These are phyloP conservation scores for Leishmania lainsoni DNA, from an alignment of 208 protist species.

Conservation along the genomic window DNA sequence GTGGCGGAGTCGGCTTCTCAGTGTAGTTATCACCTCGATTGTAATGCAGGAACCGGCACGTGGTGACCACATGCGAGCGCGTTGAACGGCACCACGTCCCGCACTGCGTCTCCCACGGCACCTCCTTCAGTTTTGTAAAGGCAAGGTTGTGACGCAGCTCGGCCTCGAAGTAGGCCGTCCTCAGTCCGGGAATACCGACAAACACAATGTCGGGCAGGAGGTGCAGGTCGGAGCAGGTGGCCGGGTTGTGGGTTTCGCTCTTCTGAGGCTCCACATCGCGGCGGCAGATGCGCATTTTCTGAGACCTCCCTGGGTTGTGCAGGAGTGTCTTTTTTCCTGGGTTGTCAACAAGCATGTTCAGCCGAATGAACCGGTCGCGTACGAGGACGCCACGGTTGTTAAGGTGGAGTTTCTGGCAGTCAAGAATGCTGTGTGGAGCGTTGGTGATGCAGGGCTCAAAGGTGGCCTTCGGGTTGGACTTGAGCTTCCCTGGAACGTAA, in stretches of 20 bases:
- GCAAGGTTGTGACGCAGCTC: slow-evolving; percentile 76
- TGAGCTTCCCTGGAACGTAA: slow-evolving; percentile 39
- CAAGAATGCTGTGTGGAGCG: slow-evolving; percentile 60
- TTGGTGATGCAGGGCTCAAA: slow-evolving; percentile 43
- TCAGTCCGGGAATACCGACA: slow-evolving; percentile 52
- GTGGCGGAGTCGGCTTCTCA: slow-evolving; percentile 56
- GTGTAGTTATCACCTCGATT: slow-evolving; percentile 53
- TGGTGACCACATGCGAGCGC: slow-evolving; percentile 72
- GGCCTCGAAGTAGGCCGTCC: slow-evolving; percentile 72
- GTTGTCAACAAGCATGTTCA: slow-evolving; percentile 80
- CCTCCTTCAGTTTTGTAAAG: slow-evolving; percentile 43
- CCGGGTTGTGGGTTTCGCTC: slow-evolving; percentile 28
- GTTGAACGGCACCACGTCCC: slow-evolving; percentile 65
- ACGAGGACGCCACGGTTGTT: slow-evolving; percentile 66
- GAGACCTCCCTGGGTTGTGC: slow-evolving; percentile 38
- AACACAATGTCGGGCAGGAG: slow-evolving; percentile 71
- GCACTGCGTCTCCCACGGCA: slow-evolving; percentile 50
- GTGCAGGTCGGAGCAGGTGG: slow-evolving; percentile 58
- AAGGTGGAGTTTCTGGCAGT: slow-evolving; percentile 65
- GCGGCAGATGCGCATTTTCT: slow-evolving; percentile 51
- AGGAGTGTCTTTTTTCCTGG: slow-evolving; percentile 51
- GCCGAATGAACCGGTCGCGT: slow-evolving; percentile 65
- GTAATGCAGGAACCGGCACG: slow-evolving; percentile 78
- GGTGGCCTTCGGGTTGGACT: slow-evolving; percentile 58
- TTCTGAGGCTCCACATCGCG: slow-evolving; percentile 15